These are phyloP conservation scores for Mycosphaerella sp. DNA, from an alignment of 2,329 filamentous ascomycete genomes.

Conservation along the genomic window DNA sequence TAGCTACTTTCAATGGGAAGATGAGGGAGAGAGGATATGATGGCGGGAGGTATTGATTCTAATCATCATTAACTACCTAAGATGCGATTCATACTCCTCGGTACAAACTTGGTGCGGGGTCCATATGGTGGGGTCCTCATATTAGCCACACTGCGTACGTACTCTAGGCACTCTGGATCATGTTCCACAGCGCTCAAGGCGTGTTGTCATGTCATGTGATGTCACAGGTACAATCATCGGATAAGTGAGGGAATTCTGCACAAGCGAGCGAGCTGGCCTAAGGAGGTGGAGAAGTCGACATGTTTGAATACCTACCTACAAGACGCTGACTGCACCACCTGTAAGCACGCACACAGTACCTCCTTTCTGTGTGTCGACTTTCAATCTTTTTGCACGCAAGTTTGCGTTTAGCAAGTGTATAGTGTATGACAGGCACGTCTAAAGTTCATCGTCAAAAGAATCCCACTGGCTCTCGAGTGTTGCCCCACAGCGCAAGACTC, in stretches of 20 bases:
- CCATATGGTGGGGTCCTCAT: background rate
- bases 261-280: background rate
- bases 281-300: no score
- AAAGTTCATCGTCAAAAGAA: background rate
- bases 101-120: background rate
- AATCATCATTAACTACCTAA: no score
- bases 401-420: background rate
- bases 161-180: background rate
- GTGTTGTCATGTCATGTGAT: background rate
- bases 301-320: no score
- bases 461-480: constrained; percentile 2
- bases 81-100: no score
- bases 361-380: no score
- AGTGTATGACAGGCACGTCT: no score
- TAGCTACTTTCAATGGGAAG: background rate
- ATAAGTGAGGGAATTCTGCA: background rate
- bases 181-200: no score
- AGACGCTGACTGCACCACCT: no score
- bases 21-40: background rate
- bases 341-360: no score
- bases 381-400: background rate
- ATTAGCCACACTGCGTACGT: no score
- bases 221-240: background rate
- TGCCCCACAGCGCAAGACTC: constrained; percentile 9
- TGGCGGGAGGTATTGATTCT: no score